A percentile compares a stretch with the other conserved stretches of the same genome.
Conservation (phyloP, 768 basidiomycete genomes). For the Coprinopsis marcescibilis region DNA sequence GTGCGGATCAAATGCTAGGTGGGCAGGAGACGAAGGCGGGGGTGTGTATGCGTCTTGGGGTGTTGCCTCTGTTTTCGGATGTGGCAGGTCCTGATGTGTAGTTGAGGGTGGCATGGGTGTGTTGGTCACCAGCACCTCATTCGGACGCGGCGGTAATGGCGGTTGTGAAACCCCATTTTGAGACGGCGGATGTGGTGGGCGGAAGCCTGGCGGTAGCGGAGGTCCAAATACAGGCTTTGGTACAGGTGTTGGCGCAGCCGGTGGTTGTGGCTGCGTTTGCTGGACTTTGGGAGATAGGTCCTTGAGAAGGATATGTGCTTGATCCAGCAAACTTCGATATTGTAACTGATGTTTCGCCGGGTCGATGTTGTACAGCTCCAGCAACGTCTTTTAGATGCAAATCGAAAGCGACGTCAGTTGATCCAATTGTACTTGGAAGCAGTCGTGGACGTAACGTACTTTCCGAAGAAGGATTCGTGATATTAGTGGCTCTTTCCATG, state of each 20-base stretch:
- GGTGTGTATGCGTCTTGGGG: too few species aligned
- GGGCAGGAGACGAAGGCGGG: slow-evolving; percentile 39
- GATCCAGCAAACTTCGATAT: slow-evolving; percentile 31
- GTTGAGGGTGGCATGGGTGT: too few species aligned
- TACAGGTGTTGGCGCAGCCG: too few species aligned
- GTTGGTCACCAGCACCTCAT: too few species aligned
- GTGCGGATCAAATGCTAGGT: slow-evolving; percentile 57
- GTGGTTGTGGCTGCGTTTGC: too few species aligned
- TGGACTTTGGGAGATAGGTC: slow-evolving; percentile 27
- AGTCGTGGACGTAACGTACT: slow-evolving; percentile 26
- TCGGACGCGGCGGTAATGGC: too few species aligned
- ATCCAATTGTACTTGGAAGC: too few species aligned
- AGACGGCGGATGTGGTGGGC: too few species aligned
- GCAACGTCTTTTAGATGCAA: slow-evolving; percentile 30
- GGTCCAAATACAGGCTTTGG: too few species aligned
- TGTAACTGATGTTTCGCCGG: slow-evolving; percentile 30
- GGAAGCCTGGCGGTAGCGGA: slow-evolving; percentile 20
- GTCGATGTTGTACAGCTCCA: slow-evolving; percentile 44
- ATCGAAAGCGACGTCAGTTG: not conserved
- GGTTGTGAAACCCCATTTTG: too few species aligned
- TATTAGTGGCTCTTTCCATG: slow-evolving; percentile 46
- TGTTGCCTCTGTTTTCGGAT: too few species aligned
- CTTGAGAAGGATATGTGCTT: slow-evolving; percentile 36
- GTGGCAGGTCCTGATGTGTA: too few species aligned
- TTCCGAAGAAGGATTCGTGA: slow-evolving; percentile 54